Conservation (phyloP, 2,329 filamentous ascomycete genomes). For the Sclerotinia glacialis region DNA sequence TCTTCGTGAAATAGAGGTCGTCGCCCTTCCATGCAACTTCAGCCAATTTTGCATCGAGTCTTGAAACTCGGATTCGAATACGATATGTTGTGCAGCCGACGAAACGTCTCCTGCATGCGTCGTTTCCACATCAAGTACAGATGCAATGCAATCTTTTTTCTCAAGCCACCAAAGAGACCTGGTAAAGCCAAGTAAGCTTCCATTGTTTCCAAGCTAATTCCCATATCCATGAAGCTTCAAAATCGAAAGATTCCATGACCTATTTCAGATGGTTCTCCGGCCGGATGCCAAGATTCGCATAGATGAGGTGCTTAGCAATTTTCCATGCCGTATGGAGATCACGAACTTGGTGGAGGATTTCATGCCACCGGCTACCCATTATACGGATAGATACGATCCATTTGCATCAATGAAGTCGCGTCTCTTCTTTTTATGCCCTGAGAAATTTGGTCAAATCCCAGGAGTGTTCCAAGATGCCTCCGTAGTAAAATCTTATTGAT, state of each 20-base stretch:
- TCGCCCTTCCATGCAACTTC: neutral
- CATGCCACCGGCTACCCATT: slow-evolving; percentile 26
- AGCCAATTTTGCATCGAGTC: slow-evolving; percentile 16
- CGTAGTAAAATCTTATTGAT: slow-evolving; percentile 26
- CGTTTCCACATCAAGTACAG: slow-evolving; percentile 26
- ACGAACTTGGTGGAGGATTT: slow-evolving; percentile 24
- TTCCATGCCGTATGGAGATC: slow-evolving; percentile 22
- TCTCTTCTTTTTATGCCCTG: neutral
- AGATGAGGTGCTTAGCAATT: slow-evolving; percentile 20
- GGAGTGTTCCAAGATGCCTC: slow-evolving; percentile 21
- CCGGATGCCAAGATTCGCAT: slow-evolving; percentile 18
- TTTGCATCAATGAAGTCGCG: slow-evolving; percentile 22
- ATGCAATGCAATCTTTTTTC: slow-evolving; percentile 22
- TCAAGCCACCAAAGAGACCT: slow-evolving; percentile 24
- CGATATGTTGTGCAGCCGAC: slow-evolving; percentile 16
- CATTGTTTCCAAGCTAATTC: slow-evolving; percentile 25
- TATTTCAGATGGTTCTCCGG: slow-evolving; percentile 4
- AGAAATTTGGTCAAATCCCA: slow-evolving; percentile 23
- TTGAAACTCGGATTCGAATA: slow-evolving; percentile 17
- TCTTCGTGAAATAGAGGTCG: neutral
- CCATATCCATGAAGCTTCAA: slow-evolving; percentile 5
- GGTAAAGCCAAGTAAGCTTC: slow-evolving; percentile 26
- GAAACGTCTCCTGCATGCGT: slow-evolving; percentile 25
- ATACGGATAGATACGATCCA: slow-evolving; percentile 24
- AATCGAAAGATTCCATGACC: slow-evolving; percentile 24